These are phyloP conservation scores for Aspergillus pseudoglaucus DNA, from an alignment of 2,329 filamentous ascomycete genomes.

Conservation along the genomic window DNA sequence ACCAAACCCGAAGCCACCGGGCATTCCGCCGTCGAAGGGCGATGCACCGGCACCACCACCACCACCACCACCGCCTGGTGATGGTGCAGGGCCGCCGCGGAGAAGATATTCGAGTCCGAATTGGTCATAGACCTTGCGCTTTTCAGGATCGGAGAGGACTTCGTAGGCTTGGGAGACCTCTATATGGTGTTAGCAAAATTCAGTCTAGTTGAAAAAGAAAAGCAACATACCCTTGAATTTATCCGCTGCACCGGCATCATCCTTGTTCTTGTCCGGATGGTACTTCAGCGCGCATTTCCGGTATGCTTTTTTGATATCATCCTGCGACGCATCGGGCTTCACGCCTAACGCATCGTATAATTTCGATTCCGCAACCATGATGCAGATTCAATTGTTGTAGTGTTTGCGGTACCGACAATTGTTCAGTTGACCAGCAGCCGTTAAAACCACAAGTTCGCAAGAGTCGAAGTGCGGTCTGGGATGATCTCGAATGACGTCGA, in stretches of 20 bases:
- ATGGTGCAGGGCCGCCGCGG: conserved; percentile 65
- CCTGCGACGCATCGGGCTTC: conserved; percentile 72
- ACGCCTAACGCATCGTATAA: conserved; percentile 83
- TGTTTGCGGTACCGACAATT: background rate
- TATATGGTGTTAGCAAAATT: conserved; percentile 21
- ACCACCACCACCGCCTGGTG: conserved; percentile 50
- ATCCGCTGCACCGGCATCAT: conserved; percentile 75
- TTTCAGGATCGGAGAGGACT: conserved; percentile 93
- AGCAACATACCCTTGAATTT: conserved; percentile 72
- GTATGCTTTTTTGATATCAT: conserved; percentile 92
- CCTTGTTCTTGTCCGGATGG: conserved; percentile 97
- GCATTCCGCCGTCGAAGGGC: conserved; percentile 54
- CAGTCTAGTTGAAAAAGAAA: background rate
- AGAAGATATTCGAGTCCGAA: conserved; percentile 91
- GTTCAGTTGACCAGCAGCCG: background rate
- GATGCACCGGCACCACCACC: conserved; percentile 44
- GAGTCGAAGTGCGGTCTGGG: conserved; percentile 1
- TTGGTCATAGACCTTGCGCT: conserved; percentile 90
- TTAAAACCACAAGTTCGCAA: background rate
- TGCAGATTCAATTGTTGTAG: conserved; percentile 19
- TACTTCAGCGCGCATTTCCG: conserved; percentile 81
- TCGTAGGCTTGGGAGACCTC: conserved; percentile 97
- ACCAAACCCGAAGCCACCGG: conserved; percentile 46
- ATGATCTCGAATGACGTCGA: conserved; percentile 30
- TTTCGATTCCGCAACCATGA: conserved; percentile 91